A percentile compares a stretch with the other conserved stretches of the same genome.
Evolutionary conservation across 2,329 filamentous ascomycete genomes (phyloP).

Genomic region (Colletotrichum musicola): DNA sequence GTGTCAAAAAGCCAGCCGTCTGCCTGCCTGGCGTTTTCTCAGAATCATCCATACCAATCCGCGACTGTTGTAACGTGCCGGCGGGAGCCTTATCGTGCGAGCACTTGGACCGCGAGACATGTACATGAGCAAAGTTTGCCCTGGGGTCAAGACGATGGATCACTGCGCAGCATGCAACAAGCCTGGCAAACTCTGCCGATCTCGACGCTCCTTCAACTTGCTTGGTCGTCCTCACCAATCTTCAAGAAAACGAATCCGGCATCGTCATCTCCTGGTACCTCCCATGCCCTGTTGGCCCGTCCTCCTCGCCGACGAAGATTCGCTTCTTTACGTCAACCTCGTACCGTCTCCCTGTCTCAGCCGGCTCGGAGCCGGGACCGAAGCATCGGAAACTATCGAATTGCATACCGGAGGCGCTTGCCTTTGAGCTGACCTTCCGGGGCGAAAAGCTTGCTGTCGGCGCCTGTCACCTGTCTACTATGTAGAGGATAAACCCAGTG

Average conservation of each 20-base stretch:
- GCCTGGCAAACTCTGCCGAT: constrained; percentile 32
- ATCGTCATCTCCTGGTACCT: not conserved
- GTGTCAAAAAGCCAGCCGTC: not conserved
- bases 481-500: not conserved
- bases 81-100: constrained; percentile 15
- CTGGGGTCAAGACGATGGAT: constrained; percentile 28
- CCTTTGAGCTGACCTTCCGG: too few species aligned
- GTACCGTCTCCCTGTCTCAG: not conserved
- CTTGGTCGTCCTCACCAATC: not conserved
- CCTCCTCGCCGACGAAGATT: not conserved
- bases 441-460: not conserved
- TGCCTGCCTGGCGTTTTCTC: not conserved
- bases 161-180: constrained; percentile 21
- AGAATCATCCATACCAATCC: not conserved
- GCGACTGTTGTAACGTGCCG: not conserved
- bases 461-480: not conserved
- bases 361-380: not conserved
- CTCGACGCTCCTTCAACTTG: not conserved
- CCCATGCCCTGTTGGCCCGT: not conserved
- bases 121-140: constrained; percentile 29
- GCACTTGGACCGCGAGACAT: not conserved
- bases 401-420: not conserved
- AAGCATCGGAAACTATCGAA: constrained; percentile 15
- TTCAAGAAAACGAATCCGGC: not conserved
- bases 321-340: not conserved